Base-by-base conservation (phyloP, 2,329 filamentous ascomycete genomes). In the Cordyceps farinosa region DNA sequence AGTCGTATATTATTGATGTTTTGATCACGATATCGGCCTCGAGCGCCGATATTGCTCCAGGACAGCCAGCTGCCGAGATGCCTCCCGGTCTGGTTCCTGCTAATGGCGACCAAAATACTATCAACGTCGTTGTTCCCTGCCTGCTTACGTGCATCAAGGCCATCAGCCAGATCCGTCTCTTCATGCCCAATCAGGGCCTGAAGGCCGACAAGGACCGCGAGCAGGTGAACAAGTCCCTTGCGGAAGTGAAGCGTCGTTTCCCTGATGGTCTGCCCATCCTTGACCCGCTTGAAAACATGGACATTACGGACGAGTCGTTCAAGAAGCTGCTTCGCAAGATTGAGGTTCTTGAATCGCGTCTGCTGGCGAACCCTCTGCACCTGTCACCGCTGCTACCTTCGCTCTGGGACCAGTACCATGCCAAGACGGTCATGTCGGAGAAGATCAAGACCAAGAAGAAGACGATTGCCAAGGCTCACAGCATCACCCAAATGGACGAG, bases 221-320 rank as follows among this genome's bases (percentile, higher is more conserved):
- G 1, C 84, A 89, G 17, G 83, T 90, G 55, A 86, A 88, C 63
- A 90, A 90, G 67, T 84, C 82, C 1, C 77, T 98, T 34, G 84
- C 86, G 48, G 94, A 98, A 75, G 88, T 96, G 17, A 85, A 90
- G 76, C 87, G 87, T 68, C 88, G 95, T 32, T 98, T 99, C 78
- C 92, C 93, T 0, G 95, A 99, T 72, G 95, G 95, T 3, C 80
- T 99, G 63, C 90, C 95, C 3, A 82, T 93, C 7, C 79, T 99
- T 22, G 95, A 99, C 71, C 95, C 95, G 0, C 89, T 99, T 45
- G 93, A 98, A 75, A 93, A 97, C 72, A 98, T 99, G 95, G 85
- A 87, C 34, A 98, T 99, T 70, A 89, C 83, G 4, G 95, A 98
- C 70, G 92, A 97, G 1, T 88, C 87, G 0, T 98, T 99, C 80